These are phyloP conservation scores for Monosporascus sp. DNA, from an alignment of 2,329 filamentous ascomycete species.

Conservation along the genomic window DNA sequence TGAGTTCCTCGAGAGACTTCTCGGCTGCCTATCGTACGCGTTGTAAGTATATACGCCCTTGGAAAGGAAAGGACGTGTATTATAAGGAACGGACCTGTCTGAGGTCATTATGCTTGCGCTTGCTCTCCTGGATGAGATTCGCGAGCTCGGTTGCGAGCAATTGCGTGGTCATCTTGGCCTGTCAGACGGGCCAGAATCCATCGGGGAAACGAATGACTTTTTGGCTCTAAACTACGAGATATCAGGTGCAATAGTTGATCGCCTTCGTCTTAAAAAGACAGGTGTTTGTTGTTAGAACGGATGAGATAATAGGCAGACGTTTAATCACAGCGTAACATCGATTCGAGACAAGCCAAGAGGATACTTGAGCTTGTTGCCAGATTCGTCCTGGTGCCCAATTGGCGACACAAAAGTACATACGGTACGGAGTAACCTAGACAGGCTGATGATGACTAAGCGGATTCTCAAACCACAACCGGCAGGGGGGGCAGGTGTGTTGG, in stretches of 20 bases:
- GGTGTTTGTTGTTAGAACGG: not conserved
- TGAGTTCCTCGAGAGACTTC: conserved; percentile 87
- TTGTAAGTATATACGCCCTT: conserved; percentile 2
- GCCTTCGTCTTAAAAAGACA: not conserved
- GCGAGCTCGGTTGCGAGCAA: conserved; percentile 82
- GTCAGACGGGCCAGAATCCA: conserved; percentile 15
- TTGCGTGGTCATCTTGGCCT: conserved; percentile 76
- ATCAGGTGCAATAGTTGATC: not conserved
- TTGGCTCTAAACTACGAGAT: no score
- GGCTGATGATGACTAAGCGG: conserved; percentile 12
- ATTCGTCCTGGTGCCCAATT: conserved; percentile 14
- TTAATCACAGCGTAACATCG: not conserved
- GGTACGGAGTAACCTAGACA: not conserved
- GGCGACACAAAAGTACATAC: not conserved
- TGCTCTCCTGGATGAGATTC: conserved; percentile 91
- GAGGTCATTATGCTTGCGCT: conserved; percentile 87
- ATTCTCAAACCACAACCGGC: no score
- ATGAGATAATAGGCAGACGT: not conserved
- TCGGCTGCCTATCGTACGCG: conserved; percentile 66
- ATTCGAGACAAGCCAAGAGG: not conserved
- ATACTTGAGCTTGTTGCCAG: conserved; percentile 24
- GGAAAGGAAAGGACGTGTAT: not conserved
- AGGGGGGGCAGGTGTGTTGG: no score
- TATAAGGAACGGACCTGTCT: conserved; percentile 56
- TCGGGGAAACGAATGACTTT: conserved; percentile 4